Conservation (phyloP, 768 basidiomycete genomes). For the Pilatotrama ljubarskyi region DNA sequence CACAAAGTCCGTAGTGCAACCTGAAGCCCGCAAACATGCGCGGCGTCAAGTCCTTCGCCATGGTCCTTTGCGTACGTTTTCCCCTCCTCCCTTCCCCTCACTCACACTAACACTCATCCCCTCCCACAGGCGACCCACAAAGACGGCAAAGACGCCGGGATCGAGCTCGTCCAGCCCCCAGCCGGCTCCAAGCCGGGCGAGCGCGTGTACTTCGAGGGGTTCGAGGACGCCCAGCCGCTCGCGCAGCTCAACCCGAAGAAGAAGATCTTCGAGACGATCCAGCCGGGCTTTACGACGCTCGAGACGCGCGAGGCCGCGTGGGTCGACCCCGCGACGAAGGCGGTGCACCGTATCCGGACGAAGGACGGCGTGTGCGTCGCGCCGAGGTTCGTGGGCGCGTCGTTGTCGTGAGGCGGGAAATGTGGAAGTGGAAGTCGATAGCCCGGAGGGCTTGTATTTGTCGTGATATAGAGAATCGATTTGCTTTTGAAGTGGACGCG, state of each 20-base stretch:
- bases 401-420: constrained; percentile 65
- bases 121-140: constrained; percentile 77
- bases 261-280: constrained; percentile 97
- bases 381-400: constrained; percentile 83
- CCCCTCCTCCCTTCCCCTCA: not conserved
- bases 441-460: constrained; percentile 8
- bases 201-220: constrained; percentile 94
- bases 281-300: constrained; percentile 93
- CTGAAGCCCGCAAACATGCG: constrained; percentile 97
- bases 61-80: constrained; percentile 84
- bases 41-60: constrained; percentile 96
- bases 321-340: constrained; percentile 81
- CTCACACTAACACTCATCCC: not conserved
- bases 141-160: constrained; percentile 84
- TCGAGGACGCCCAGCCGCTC: constrained; percentile 71
- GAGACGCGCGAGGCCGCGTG: constrained; percentile 89
- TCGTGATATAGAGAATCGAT: not conserved
- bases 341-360: constrained; percentile 82
- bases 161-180: constrained; percentile 92
- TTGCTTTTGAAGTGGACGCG: not conserved
- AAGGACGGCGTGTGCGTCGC: constrained; percentile 80
- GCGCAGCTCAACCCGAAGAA: constrained; percentile 96
- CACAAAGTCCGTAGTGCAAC: constrained; percentile 60
- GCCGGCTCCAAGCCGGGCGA: constrained; percentile 86
- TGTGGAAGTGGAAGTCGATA: not conserved